Conservation (phyloP, 2,329 filamentous ascomycete species). For the Xylaria sp. region DNA sequence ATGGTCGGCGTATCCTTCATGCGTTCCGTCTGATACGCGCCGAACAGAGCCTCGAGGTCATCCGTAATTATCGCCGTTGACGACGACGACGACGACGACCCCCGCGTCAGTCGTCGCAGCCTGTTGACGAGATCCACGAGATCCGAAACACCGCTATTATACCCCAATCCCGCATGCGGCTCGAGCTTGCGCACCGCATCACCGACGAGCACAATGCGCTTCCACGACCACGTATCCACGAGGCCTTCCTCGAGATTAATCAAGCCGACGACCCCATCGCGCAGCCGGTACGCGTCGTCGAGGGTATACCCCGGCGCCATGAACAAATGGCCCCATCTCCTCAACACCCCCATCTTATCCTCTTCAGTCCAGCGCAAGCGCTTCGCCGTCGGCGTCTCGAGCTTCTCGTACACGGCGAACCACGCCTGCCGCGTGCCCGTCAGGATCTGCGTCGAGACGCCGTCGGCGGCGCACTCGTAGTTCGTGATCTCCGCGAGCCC, state of each 20-base stretch:
- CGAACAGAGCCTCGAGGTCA: constrained; percentile 41
- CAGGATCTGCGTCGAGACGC: constrained; percentile 43
- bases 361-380: constrained; percentile 46
- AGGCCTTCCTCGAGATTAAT: constrained; percentile 52
- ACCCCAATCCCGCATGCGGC: constrained; percentile 50
- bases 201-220: constrained; percentile 51
- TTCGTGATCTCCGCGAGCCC: constrained; percentile 29
- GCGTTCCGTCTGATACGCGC: constrained; percentile 41
- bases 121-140: constrained; percentile 46
- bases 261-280: constrained; percentile 40
- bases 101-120: constrained; percentile 37
- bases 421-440: constrained; percentile 37
- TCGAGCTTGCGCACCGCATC: constrained; percentile 53
- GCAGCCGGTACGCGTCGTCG: constrained; percentile 44
- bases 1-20: constrained; percentile 40
- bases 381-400: constrained; percentile 44
- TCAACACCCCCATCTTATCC: constrained; percentile 46
- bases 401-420: constrained; percentile 47
- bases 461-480: constrained; percentile 34
- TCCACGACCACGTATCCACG: constrained; percentile 48
- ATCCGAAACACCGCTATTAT: constrained; percentile 50
- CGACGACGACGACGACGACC: not conserved
- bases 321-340: constrained; percentile 45
- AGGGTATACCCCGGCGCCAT: constrained; percentile 42
- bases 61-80: constrained; percentile 27